Evolutionary conservation across 768 basidiomycete species (phyloP), one percentile per base, ranked within the genome.

Genomic region (Chalciporus pseudorubinellus): DNA sequence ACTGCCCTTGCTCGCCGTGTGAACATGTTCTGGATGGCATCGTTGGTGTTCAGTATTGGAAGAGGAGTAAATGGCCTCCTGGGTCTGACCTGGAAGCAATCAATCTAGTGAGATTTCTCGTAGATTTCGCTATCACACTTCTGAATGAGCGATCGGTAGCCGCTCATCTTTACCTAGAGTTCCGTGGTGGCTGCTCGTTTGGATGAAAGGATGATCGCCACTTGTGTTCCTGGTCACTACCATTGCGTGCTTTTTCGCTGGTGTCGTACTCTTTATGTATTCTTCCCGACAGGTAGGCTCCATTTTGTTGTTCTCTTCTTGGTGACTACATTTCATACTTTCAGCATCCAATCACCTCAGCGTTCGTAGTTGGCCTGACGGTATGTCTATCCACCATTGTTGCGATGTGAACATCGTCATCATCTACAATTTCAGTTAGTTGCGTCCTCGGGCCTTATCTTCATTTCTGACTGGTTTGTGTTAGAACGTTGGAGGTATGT

Each of bases 151-250:
- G 13, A 31, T 31, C n/a, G 29, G 33, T 29, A 58, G 77, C 55
- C 79, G 78, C 29, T 80, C 78, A 2, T 79, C 79, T 21, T 64
- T 74, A n/a, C 74, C 80, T 46, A 73, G 77, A 29, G 77, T 80
- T 12, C 79, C 78, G 6, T 78, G 78, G 79, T 79, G 78, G 78
- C 66, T 80, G 14, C 62, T 79, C 19, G 84, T 87, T 57, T 92
- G 87, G 87, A 89, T 91, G 72, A 91, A 90, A 63, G 77, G 87
- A n/a, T n/a, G n/a, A 12, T 88, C 87, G 1, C 89, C 89, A 9
- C 75, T 92, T 29, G 84, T 90, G 48, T 89, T 91, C 69, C 80
- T 92, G 44, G 87, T 91, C 39, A 75, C 88, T 56, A 87, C 89
- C 21, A 88, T 91, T 21, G 85, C 85, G 10, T 86, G 85, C 65